Evolutionary conservation across 768 basidiomycete genomes (phyloP).

Genomic region (Suillus variegatus): DNA sequence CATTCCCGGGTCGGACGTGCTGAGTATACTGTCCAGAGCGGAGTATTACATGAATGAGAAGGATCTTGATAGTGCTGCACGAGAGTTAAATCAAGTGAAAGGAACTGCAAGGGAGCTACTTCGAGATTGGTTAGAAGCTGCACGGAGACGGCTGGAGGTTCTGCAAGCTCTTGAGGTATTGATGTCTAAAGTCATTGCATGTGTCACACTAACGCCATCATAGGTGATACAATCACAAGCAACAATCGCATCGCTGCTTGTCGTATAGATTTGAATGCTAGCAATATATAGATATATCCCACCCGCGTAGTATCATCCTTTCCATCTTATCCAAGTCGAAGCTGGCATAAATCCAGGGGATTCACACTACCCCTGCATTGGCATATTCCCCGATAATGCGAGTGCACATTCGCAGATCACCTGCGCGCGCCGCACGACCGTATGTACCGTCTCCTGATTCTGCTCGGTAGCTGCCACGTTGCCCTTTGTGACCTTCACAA

Average conservation of each 20-base stretch:
- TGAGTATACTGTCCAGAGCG: constrained; percentile 85
- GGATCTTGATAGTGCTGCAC: constrained; percentile 78
- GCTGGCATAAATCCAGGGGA: background rate
- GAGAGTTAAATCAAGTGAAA: constrained; percentile 88
- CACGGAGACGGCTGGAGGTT: constrained; percentile 84
- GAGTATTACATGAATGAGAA: constrained; percentile 91
- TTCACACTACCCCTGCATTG: constrained; percentile 3
- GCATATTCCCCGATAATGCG: constrained; percentile 14
- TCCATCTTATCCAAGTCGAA: constrained; percentile 3
- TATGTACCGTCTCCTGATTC: constrained; percentile 55
- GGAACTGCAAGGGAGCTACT: constrained; percentile 77
- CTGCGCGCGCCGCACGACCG: constrained; percentile 80
- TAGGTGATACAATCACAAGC: constrained; percentile 86
- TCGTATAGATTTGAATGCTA: constrained; percentile 49
- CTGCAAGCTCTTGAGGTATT: constrained; percentile 86
- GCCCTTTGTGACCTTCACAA: constrained; percentile 73
- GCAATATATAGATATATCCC: constrained; percentile 23
- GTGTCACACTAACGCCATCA: constrained; percentile 15
- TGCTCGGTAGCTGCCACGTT: constrained; percentile 36
- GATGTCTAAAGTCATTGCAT: background rate
- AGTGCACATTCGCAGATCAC: constrained; percentile 87
- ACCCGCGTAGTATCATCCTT: constrained; percentile 16
- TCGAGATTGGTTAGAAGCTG: constrained; percentile 90
- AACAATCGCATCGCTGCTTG: constrained; percentile 76
- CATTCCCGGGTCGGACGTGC: constrained; percentile 75